Evolutionary conservation across 1,284 basidiomycete species (phyloP), one percentile per base, ranked within the genome.

Genomic region (Apiotrichum montevideense): DNA sequence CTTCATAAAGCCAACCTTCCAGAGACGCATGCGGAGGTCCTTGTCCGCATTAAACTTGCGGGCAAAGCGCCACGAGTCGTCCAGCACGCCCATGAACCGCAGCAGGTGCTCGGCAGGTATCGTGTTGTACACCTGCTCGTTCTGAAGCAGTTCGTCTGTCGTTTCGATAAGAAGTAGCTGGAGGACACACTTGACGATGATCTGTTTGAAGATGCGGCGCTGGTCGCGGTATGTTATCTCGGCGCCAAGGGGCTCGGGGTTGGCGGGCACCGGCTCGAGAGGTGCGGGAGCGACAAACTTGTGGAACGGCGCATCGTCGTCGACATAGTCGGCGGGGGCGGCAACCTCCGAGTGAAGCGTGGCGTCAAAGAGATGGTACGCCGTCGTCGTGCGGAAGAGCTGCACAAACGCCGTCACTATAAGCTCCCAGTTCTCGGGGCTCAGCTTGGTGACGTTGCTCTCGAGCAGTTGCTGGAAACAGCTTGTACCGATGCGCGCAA

Each of bases 1-100:
- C 74, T 97, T 97, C 96, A 99, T 99, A 79, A 99, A 99, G 2
- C 92, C 94, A 65, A 98, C 96, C 91, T 96, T 98, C 96, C 96
- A 99, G 50, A 99, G 80, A 5, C 89, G 91, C 54, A 93, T 97
- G 43, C 96, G 85, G 43, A 99, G 82, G 50, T 98, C 94, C 78
- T 97, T 97, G 77, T 99, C 92, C 51, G 96, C 95, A 70, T 99
- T 99, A 80, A 99, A 99, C 74, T 87, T 86, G 57, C 93, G 84
- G 11, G 95, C 95, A 69, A 99, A 99, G 67, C 91, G 88, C 79
- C 98, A 99, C 66, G 89, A 93, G 69, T 96, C 92, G 73, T 98
- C 93, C 55, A 99, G 82, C 14, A 95, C 90, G 35, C 87, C 86
- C 86, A 96, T 96, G 72, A 99, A 82, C 46, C 90, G 85, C 62